A percentile compares a stretch with the other conserved stretches of the same genome.
Conservation (phyloP, 495 filamentous ascomycete genomes). For the Lasiosphaeria miniovina region DNA sequence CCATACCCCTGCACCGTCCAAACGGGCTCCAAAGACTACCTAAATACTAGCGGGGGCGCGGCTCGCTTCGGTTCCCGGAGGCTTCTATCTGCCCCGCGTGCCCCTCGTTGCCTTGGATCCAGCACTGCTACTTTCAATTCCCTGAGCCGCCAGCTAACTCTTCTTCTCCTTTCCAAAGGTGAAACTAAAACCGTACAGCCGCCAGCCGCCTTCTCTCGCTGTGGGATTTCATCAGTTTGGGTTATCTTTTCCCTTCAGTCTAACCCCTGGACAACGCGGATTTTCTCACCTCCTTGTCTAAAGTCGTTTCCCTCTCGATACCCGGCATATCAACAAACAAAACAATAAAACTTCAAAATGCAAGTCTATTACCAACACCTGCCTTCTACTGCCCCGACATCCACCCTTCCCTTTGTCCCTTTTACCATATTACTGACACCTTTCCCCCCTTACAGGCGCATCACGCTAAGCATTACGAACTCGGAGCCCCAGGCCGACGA, state of each 20-base stretch:
- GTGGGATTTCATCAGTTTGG: not conserved
- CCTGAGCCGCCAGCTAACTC: not conserved
- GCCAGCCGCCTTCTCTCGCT: not conserved
- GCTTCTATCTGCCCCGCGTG: not conserved
- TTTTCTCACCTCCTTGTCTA: not conserved
- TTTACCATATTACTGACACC: not conserved
- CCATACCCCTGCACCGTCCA: not conserved
- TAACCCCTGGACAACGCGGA: not conserved
- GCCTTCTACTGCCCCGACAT: no score
- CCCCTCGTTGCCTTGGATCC: not conserved
- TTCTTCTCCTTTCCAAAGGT: not conserved
- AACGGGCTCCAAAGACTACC: not conserved
- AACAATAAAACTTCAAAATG: not conserved
- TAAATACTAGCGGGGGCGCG: not conserved
- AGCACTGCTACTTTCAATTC: not conserved
- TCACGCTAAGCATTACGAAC: slow-evolving; percentile 68
- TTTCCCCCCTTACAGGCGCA: slow-evolving; percentile 20
- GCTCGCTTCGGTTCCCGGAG: slow-evolving; percentile 2
- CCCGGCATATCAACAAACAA: not conserved
- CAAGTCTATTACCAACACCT: no score
- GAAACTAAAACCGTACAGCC: not conserved
- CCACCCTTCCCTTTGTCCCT: not conserved
- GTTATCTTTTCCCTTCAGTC: not conserved
- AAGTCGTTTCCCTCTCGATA: not conserved
- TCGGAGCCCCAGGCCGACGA: slow-evolving; percentile 65